These are phyloP conservation scores for Gracilaria vermiculophylla DNA, from an alignment of 23 red algal species.

Conservation along the genomic window DNA sequence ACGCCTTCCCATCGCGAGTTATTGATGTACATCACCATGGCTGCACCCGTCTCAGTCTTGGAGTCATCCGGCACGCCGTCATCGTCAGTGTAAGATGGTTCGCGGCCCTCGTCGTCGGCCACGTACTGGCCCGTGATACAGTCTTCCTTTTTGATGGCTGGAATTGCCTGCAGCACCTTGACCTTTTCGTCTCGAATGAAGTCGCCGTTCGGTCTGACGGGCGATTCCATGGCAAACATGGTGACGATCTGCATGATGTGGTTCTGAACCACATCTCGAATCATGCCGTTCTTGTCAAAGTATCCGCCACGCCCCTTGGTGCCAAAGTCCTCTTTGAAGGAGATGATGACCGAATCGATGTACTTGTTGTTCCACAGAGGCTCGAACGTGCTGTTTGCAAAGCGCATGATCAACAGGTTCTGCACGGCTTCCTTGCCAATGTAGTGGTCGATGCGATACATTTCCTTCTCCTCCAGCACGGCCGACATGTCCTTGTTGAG, in stretches of 20 bases:
- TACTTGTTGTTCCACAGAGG: slow-evolving; percentile 95
- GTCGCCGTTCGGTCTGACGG: slow-evolving; percentile 73
- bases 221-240: slow-evolving; percentile 95
- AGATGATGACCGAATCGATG: slow-evolving; percentile 79
- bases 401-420: slow-evolving; percentile 85
- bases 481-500: slow-evolving; percentile 55
- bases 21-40: slow-evolving; percentile 88
- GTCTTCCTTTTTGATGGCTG: slow-evolving; percentile 72
- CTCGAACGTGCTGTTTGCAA: slow-evolving; percentile 94
- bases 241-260: slow-evolving; percentile 93
- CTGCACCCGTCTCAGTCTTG: slow-evolving; percentile 84
- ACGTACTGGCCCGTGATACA: slow-evolving; percentile 94
- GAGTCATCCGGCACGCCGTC: slow-evolving; percentile 79
- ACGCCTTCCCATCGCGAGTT: slow-evolving; percentile 96
- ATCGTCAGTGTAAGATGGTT: slow-evolving; percentile 67
- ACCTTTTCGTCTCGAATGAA: slow-evolving; percentile 95
- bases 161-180: slow-evolving; percentile 77
- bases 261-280: slow-evolving; percentile 99
- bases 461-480: slow-evolving; percentile 79
- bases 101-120: slow-evolving; percentile 50
- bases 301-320: slow-evolving; percentile 95
- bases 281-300: slow-evolving; percentile 93
- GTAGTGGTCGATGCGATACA: slow-evolving; percentile 96
- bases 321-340: slow-evolving; percentile 99
- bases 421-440: slow-evolving; percentile 90